Conservation (phyloP, 176 grass and related monocot species). For the Zoysia japonica region DNA sequence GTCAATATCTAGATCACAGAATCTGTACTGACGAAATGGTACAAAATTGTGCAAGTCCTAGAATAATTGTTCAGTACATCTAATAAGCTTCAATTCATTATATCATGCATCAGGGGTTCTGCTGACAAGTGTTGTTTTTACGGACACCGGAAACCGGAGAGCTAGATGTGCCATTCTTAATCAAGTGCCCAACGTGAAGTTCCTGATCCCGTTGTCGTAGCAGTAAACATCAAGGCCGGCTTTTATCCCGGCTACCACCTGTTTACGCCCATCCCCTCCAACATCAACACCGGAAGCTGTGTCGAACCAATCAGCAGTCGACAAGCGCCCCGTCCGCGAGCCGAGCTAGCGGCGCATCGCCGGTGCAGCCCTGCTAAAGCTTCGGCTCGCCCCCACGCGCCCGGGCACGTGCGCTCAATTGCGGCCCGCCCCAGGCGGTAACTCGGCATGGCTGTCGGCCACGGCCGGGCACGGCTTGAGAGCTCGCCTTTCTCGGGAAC, state of each 20-base stretch:
- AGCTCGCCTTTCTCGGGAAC: conserved; percentile 51
- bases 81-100: too few species aligned
- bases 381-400: conserved; percentile 34
- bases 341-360: background rate
- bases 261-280: background rate
- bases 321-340: conserved; percentile 39
- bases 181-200: background rate
- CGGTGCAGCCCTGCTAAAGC: background rate
- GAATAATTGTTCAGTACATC: background rate
- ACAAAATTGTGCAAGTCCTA: conserved; percentile 4
- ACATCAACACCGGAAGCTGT: conserved; percentile 43
- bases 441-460: conserved; percentile 57
- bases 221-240: background rate
- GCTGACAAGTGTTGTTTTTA: background rate
- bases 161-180: background rate
- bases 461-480: conserved; percentile 47
- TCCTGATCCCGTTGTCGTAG: background rate
- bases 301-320: conserved; percentile 28
- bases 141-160: too few species aligned
- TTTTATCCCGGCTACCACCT: background rate
- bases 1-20: background rate
- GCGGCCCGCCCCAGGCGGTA: conserved; percentile 32
- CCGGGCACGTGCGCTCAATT: conserved; percentile 31
- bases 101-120: background rate
- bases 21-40: background rate